Base-by-base conservation (phyloP, 495 filamentous ascomycete species). In the Penicillium canariense region DNA sequence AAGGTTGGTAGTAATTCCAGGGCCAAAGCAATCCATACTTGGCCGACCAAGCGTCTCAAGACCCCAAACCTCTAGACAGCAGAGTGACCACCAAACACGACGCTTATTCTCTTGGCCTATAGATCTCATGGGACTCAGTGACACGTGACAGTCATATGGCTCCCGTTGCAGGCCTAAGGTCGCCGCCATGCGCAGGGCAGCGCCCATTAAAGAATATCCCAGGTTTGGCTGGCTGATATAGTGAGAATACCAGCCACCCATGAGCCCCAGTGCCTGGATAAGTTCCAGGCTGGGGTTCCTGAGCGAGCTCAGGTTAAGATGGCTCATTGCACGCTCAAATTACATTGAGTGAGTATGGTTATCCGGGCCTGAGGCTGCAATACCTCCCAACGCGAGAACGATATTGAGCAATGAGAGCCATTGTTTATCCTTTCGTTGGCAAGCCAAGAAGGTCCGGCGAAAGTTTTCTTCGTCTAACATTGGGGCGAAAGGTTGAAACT, bases 211-310 rank as follows among this genome's bases (percentile, higher is more conserved):
- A 12, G 63, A 63, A 25, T 68, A 71, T 27, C 87, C 88, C 72
- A 90, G 83, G 66, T 90, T 90, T 17, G 88, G 88, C 32, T 87
- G 80, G 68, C 87, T 88, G 59, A 87, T 81, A 66, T 89, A 91
- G 69, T 91, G 88, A 52, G 89, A 78, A 62, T 91, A 91, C 75
- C 84, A 89, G 18, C 88, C 88, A 42, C 85, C 84, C 61, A 90
- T 84, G 18, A 91, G 69, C 12, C 82, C 82, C 10, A 91, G 70
- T 1, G 87, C 81, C 66, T 91, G 88, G 9, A 90, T 77, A 0
- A 82, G 83, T 60, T 90, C 86, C 23, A 91, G 74, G 54, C 84
- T 86, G 62, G 61, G 12, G 52, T 57, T 17, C 67, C 69, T 46
- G 89, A 83, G 4, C 80, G 80, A 59, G 87, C 86, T 61, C 90